Evolutionary conservation across 2,329 filamentous ascomycete genomes (phyloP).

Genomic region (Xylaria sp.): DNA sequence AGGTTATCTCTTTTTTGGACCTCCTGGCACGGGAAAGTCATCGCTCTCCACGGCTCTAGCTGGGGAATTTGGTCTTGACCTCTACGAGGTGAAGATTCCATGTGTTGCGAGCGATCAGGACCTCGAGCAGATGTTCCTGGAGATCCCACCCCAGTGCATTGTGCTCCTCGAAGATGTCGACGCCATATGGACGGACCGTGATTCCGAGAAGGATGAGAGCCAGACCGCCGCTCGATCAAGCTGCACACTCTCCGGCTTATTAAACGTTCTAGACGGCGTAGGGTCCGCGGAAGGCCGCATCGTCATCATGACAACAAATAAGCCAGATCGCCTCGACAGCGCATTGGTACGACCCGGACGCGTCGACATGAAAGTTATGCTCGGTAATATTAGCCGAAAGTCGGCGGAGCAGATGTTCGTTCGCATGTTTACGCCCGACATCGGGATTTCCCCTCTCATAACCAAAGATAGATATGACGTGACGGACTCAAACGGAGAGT

Average conservation of each 20-base stretch:
- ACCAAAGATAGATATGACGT: conserved; percentile 7
- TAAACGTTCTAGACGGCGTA: conserved; percentile 73
- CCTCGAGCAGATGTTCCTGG: conserved; percentile 60
- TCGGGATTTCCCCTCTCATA: conserved; percentile 19
- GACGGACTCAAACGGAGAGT: background rate
- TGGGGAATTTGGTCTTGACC: conserved; percentile 62
- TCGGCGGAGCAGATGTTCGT: conserved; percentile 52
- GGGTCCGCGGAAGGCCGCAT: conserved; percentile 72
- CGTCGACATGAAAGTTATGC: conserved; percentile 67
- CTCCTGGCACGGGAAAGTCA: conserved; percentile 51
- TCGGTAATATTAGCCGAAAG: conserved; percentile 50
- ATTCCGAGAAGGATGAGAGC: conserved; percentile 46
- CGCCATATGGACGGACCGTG: conserved; percentile 55
- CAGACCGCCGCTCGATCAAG: conserved; percentile 41
- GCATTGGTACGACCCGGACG: conserved; percentile 70
- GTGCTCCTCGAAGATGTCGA: conserved; percentile 68
- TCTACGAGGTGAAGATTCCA: conserved; percentile 62
- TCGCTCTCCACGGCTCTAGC: conserved; percentile 61
- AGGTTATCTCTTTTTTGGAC: conserved; percentile 49
- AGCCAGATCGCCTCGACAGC: conserved; percentile 66
- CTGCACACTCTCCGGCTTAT: conserved; percentile 68
- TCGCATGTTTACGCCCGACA: conserved; percentile 50
- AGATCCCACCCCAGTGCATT: conserved; percentile 63
- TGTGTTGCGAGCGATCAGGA: conserved; percentile 57
- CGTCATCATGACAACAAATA: conserved; percentile 74